Conservation (phyloP, 441 rosid species). For the Corymbia calophylla region DNA sequence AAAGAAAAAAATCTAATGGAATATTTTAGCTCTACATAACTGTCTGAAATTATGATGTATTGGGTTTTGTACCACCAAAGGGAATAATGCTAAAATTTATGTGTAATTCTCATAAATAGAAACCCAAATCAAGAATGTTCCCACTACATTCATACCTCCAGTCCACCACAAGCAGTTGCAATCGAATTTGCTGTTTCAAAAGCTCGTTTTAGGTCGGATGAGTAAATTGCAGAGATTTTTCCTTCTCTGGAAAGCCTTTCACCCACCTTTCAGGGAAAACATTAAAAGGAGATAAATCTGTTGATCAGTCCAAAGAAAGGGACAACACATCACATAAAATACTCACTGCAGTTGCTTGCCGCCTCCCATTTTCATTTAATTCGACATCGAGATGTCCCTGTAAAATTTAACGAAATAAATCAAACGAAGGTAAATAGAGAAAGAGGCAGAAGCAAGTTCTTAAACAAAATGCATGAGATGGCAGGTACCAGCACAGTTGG, state of each 20-base stretch:
- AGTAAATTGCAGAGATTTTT: constrained; percentile 51
- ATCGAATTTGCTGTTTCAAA: constrained; percentile 65
- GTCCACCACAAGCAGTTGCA: constrained; percentile 52
- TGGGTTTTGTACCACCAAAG: not conserved
- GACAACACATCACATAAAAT: not conserved
- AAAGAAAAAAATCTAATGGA: not conserved
- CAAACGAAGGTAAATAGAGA: not conserved
- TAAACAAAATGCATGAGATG: not conserved
- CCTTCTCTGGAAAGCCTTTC: constrained; percentile 53
- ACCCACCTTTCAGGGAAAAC: constrained; percentile 41
- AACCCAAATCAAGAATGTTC: not conserved
- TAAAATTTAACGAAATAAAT: not conserved
- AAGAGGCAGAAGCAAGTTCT: not conserved
- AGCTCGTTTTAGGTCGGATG: constrained; percentile 89
- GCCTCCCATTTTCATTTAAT: not conserved
- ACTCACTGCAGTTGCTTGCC: not conserved
- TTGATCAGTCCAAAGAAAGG: not conserved
- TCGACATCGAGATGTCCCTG: not conserved
- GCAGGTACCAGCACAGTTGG: not conserved
- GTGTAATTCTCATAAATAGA: not conserved
- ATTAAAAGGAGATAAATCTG: not conserved
- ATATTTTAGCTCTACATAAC: not conserved
- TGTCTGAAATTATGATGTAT: not conserved
- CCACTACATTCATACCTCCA: constrained; percentile 30
- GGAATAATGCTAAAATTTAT: not conserved